Base-by-base conservation (phyloP, 1,139 yeast species). In the Protomyces gravidus region DNA sequence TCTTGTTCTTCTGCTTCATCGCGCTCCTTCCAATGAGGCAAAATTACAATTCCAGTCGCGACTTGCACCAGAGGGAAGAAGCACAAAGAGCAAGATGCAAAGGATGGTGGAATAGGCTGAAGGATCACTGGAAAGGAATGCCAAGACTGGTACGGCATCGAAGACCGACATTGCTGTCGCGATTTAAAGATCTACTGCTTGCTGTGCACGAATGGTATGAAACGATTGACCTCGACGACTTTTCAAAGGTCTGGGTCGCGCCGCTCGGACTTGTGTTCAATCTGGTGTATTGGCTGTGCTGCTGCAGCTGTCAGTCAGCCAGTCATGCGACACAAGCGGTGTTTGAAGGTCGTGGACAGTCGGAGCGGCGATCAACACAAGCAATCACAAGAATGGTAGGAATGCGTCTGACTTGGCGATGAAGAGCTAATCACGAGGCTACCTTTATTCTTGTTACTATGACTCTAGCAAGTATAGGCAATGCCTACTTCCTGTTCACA, bases 221-320 rank as follows among this genome's bases (percentile, higher is more conserved):
- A n/a, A n/a, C 33, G 19, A 13, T 53, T 33, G 50, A 53, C 42
- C 45, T 50, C 45, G 58, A 53, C 21, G 26, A 19, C 1, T 27
- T 53, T 28, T 45, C 50, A 19, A 5, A 21, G 5, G 46, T n/a
- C 11, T 53, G 58, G 58, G 32, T 27, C 19, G 33, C 27, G 21
- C 58, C 58, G 19, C 1, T 45, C 2, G 58, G 58, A 5, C n/a
- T 53, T n/a, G 5, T 39, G 7, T 5, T 53, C 13, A 53, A 53
- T 28, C 25, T 36, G 2, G 17, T 32, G 33, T 53, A 32, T 21
- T 53, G 58, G 58, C 6, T 53, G 36, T 40, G 46, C 13, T 53
- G 50, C 40, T 30, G 17, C 11, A 45, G 15, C 9, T 23, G 13
- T n/a, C n/a, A n/a, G n/a, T n/a, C n/a, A n/a, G n/a, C n/a, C n/a